Conservation (phyloP, 2,329 filamentous ascomycete species). For the Fusarium praegraminearum region DNA sequence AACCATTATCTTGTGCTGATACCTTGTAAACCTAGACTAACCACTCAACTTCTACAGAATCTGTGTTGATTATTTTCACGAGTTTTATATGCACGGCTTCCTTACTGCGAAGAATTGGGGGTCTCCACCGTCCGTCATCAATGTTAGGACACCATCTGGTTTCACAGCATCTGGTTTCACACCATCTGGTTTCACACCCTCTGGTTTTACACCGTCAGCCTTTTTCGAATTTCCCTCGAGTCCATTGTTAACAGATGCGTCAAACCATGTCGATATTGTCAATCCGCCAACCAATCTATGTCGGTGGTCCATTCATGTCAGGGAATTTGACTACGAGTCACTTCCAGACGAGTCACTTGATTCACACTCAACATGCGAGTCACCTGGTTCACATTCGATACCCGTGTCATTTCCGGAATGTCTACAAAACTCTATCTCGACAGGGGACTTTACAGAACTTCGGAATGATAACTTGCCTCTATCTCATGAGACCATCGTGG, state of each 20-base stretch:
- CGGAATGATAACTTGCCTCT: conserved; percentile 6
- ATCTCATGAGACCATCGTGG: neutral
- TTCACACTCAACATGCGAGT: neutral
- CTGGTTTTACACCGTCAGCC: neutral
- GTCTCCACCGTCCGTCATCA: neutral
- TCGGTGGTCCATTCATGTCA: neutral
- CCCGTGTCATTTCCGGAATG: neutral
- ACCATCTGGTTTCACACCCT: too few relatives aligned
- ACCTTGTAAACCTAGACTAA: neutral
- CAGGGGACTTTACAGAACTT: neutral
- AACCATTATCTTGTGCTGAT: accelerated
- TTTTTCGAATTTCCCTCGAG: neutral
- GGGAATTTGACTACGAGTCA: accelerated
- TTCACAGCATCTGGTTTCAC: neutral
- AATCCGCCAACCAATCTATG: neutral
- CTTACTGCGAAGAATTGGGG: conserved; percentile 8
- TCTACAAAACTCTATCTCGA: neutral
- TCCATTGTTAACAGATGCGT: neutral
- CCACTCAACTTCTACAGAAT: accelerated
- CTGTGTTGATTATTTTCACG: conserved; percentile 29
- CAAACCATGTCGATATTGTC: accelerated
- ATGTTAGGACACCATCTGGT: neutral
- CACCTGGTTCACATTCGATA: neutral
- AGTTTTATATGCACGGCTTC: conserved; percentile 28
- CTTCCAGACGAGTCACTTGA: accelerated